These are phyloP conservation scores for Rubroboletus satanas DNA, from an alignment of 768 basidiomycete genomes.

Conservation along the genomic window DNA sequence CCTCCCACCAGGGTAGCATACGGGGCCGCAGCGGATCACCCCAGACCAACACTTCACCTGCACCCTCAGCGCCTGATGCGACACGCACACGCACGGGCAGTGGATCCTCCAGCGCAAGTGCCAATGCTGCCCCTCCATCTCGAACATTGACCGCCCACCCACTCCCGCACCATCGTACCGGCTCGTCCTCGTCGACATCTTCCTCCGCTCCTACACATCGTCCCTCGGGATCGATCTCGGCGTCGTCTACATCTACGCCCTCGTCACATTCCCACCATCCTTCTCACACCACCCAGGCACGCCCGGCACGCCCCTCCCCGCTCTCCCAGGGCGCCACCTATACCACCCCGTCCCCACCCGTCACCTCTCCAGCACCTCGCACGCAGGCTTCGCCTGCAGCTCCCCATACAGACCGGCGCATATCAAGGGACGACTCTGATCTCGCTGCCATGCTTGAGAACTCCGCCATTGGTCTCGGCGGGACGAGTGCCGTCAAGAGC, in stretches of 20 bases:
- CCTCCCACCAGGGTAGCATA: slow-evolving; percentile 31
- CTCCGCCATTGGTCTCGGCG: slow-evolving; percentile 36
- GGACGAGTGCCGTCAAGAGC: slow-evolving; percentile 41
- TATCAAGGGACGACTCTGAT: slow-evolving; percentile 76
- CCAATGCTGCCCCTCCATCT: slow-evolving; percentile 3
- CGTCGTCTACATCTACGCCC: slow-evolving; percentile 27
- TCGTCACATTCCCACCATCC: slow-evolving; percentile 28
- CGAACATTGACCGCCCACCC: slow-evolving; percentile 24
- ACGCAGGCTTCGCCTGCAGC: slow-evolving; percentile 37
- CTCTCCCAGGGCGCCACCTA: slow-evolving; percentile 33
- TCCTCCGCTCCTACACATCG: slow-evolving; percentile 22
- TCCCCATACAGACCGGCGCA: slow-evolving; percentile 64
- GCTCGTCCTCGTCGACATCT: slow-evolving; percentile 27
- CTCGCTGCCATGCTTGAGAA: slow-evolving; percentile 50
- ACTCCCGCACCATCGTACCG: slow-evolving; percentile 31
- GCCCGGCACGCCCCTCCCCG: slow-evolving; percentile 31
- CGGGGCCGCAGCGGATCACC: slow-evolving; percentile 36
- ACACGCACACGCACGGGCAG: slow-evolving; percentile 33
- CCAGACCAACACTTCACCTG: slow-evolving; percentile 26
- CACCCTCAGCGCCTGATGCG: slow-evolving; percentile 17
- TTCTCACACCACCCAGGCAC: slow-evolving; percentile 27
- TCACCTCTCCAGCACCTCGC: slow-evolving; percentile 16
- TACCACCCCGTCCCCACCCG: slow-evolving; percentile 10
- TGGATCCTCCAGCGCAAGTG: slow-evolving; percentile 23
- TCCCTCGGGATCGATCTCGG: slow-evolving; percentile 26